phyloP scores from a whole-genome alignment of 345 rosid species.

The Microcos paniculata region DNA sequence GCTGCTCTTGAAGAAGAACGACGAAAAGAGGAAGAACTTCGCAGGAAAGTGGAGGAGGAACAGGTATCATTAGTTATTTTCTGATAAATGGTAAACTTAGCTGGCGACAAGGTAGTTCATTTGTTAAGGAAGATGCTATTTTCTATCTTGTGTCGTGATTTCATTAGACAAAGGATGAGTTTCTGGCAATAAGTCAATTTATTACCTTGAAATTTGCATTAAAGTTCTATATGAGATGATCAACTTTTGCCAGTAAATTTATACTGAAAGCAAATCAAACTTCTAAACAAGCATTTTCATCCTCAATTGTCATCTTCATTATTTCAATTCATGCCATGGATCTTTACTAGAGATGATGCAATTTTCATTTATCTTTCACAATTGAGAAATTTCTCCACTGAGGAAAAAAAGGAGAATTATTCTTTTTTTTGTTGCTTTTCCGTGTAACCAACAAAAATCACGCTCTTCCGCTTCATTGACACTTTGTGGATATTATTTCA shows the following conservation, averaged over 20 bases:
- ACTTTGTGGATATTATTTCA: background rate
- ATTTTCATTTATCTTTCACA: background rate
- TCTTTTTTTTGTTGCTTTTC: background rate
- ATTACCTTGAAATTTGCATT: background rate
- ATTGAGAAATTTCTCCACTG: background rate
- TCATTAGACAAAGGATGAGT: background rate
- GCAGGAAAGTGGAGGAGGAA: constrained; percentile 75
- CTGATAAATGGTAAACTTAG: background rate
- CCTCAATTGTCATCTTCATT: background rate
- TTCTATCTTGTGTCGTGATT: background rate
- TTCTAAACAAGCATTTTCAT: background rate
- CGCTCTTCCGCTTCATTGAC: background rate
- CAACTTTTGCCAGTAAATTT: background rate
- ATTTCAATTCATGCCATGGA: background rate
- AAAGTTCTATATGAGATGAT: background rate
- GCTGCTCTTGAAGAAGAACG: constrained; percentile 81
- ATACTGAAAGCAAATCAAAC: background rate
- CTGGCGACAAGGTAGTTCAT: background rate
- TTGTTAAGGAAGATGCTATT: background rate
- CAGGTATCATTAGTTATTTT: constrained; percentile 52
- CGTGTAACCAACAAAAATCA: background rate
- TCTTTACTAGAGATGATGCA: background rate
- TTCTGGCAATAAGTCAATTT: background rate
- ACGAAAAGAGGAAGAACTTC: constrained; percentile 72
- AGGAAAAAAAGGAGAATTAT: no score